Conservation (phyloP, 192 early-diverging fungal genomes). For the Obelidium mucronatum region DNA sequence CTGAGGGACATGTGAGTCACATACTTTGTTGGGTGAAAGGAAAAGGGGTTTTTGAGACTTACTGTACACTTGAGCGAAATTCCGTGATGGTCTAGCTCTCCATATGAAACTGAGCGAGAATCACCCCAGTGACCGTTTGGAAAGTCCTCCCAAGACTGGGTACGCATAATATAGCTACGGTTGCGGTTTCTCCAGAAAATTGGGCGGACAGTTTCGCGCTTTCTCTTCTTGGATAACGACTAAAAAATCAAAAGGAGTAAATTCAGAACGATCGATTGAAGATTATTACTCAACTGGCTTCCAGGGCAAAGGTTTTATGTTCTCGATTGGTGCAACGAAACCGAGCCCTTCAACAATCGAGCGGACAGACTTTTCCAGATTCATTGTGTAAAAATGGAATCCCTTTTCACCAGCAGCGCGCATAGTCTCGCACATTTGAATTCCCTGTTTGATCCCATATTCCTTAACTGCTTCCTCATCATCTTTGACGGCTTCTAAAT, state of each 20-base stretch:
- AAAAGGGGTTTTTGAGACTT: no score
- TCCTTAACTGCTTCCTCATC: constrained; percentile 96
- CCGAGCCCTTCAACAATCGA: constrained; percentile 87
- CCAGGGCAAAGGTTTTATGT: constrained; percentile 75
- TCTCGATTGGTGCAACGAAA: constrained; percentile 75
- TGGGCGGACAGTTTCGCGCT: constrained; percentile 93
- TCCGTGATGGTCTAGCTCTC: constrained; percentile 77
- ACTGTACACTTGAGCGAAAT: constrained; percentile 70
- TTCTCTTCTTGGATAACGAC: constrained; percentile 83
- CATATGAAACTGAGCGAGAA: constrained; percentile 76
- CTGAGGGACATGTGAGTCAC: no score
- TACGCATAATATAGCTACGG: constrained; percentile 87
- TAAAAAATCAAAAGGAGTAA: no score
- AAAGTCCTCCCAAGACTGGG: constrained; percentile 96
- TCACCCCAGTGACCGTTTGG: constrained; percentile 99
- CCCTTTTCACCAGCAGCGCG: constrained; percentile 71
- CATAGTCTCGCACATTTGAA: constrained; percentile 80
- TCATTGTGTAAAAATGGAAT: constrained; percentile 91
- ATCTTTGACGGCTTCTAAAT: constrained; percentile 97
- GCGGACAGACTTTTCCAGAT: constrained; percentile 87
- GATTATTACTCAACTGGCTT: no score
- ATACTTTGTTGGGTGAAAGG: no score
- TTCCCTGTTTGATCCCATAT: constrained; percentile 86
- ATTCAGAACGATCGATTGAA: no score
- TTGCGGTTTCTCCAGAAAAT: constrained; percentile 98